Percentiles rank a stretch among this genome's conserved stretches.
Evolutionary conservation across 805 yeast species (phyloP).

Genomic region (Teunomyces gatunensis): DNA sequence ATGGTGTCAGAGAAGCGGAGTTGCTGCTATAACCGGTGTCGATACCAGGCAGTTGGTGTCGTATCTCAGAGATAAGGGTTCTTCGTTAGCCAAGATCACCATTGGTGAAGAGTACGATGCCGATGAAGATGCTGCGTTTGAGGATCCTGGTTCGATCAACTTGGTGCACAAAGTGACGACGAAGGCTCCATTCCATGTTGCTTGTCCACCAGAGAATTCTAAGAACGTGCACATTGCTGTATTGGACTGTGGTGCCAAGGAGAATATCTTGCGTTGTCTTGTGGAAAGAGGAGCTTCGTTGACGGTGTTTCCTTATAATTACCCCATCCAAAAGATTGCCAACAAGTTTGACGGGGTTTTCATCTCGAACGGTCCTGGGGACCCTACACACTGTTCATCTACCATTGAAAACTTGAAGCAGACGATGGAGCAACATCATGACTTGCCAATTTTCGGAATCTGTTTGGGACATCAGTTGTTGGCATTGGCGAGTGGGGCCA

Average conservation of each 20-base stretch:
- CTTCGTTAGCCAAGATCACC: constrained; percentile 85
- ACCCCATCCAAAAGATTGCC: constrained; percentile 88
- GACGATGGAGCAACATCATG: constrained; percentile 59
- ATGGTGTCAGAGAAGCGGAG: constrained; percentile 96
- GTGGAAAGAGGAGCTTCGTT: constrained; percentile 94
- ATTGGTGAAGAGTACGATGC: constrained; percentile 91
- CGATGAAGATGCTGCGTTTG: constrained; percentile 85
- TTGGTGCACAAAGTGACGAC: constrained; percentile 93
- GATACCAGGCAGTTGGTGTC: constrained; percentile 95
- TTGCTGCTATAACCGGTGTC: constrained; percentile 92
- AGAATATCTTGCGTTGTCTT: constrained; percentile 89
- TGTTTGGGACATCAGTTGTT: constrained; percentile 97
- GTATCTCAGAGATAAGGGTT: constrained; percentile 92
- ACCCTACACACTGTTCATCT: constrained; percentile 84
- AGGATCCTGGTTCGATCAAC: constrained; percentile 86
- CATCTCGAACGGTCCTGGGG: constrained; percentile 96
- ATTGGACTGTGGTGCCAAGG: constrained; percentile 97
- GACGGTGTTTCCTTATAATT: constrained; percentile 95
- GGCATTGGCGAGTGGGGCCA: constrained; percentile 93
- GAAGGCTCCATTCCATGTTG: constrained; percentile 88
- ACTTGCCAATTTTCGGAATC: constrained; percentile 93
- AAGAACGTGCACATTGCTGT: constrained; percentile 78
- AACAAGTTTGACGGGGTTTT: constrained; percentile 92
- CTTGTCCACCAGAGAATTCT: constrained; percentile 56
- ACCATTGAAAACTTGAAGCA: constrained; percentile 74